Percentiles rank a stretch among this genome's conserved stretches.
These are phyloP conservation scores for Talaromyces wortmannii DNA, from an alignment of 495 filamentous ascomycete species.

Conservation along the genomic window DNA sequence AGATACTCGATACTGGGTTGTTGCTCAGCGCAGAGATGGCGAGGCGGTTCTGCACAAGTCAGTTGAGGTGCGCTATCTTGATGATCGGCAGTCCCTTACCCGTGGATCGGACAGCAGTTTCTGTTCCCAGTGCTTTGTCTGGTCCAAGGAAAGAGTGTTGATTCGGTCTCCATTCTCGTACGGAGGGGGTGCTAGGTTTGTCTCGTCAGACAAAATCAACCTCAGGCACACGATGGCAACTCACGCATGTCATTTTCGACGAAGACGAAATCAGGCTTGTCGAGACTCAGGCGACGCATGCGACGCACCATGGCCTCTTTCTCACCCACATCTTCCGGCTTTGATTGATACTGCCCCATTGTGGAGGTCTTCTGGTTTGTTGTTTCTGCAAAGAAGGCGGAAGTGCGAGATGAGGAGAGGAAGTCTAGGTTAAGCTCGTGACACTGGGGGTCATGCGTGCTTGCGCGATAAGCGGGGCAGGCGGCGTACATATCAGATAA, in stretches of 20 bases:
- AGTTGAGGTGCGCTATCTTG: background rate
- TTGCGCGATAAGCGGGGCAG: too few species aligned
- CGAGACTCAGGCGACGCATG: conserved; percentile 3
- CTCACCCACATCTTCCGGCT: background rate
- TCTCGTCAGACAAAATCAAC: background rate
- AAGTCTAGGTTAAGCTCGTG: too few species aligned
- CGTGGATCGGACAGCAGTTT: conserved; percentile 12
- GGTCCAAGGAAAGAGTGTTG: conserved; percentile 7
- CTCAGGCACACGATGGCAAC: background rate
- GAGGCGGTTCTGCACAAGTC: conserved; percentile 45
- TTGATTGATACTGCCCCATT: conserved; percentile 3
- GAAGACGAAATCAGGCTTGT: conserved; percentile 3
- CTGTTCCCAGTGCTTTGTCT: conserved; percentile 13
- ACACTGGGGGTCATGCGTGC: too few species aligned
- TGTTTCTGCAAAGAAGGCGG: too few species aligned
- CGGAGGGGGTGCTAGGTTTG: conserved; percentile 3
- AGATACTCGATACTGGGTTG: conserved; percentile 45
- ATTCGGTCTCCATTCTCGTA: conserved; percentile 12
- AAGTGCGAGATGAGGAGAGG: too few species aligned
- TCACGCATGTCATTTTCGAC: conserved; percentile 1
- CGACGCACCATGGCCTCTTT: background rate
- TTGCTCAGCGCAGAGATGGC: conserved; percentile 60
- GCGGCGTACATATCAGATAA: too few species aligned
- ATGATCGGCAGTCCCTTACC: conserved; percentile 6
- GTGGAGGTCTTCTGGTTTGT: background rate